These are phyloP conservation scores for Aspergillus conjunctus DNA, from an alignment of 495 filamentous ascomycete species.

Conservation along the genomic window DNA sequence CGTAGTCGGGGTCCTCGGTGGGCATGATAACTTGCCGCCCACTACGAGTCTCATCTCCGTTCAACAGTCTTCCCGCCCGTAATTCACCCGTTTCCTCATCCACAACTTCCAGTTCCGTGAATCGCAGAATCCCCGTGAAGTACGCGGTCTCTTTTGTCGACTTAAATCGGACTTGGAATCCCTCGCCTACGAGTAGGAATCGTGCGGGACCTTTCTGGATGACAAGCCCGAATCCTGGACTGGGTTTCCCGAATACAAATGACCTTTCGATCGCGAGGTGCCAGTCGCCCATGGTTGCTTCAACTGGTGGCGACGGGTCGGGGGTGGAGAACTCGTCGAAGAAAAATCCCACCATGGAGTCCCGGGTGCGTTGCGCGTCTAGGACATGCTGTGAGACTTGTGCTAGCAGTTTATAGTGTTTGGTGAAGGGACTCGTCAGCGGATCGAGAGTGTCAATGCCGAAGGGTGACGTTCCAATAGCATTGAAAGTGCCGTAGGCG, in stretches of 20 bases:
- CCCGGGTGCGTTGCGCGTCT: constrained; percentile 39
- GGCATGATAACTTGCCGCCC: constrained; percentile 52
- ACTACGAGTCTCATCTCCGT: constrained; percentile 54
- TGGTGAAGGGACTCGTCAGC: constrained; percentile 37
- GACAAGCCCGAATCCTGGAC: constrained; percentile 47
- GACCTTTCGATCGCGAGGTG: constrained; percentile 43
- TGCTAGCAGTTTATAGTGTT: constrained; percentile 42
- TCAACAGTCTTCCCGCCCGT: constrained; percentile 39
- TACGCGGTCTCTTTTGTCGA: constrained; percentile 28
- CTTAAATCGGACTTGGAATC: constrained; percentile 45
- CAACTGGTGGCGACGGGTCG: constrained; percentile 31
- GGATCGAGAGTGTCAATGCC: constrained; percentile 49
- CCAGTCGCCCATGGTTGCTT: constrained; percentile 29
- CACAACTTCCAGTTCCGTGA: constrained; percentile 42
- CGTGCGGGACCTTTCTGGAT: constrained; percentile 39
- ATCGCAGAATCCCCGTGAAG: constrained; percentile 48
- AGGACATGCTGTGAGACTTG: constrained; percentile 41
- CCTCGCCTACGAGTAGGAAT: constrained; percentile 52
- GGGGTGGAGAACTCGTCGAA: constrained; percentile 42
- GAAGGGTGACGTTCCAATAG: constrained; percentile 48
- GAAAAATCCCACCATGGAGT: constrained; percentile 47
- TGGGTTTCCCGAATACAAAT: constrained; percentile 52
- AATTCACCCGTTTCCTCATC: constrained; percentile 41
- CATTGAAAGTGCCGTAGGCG: constrained; percentile 45
- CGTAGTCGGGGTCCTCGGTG: constrained; percentile 53